Evolutionary conservation across 2,329 filamentous ascomycete species (phyloP), one percentile per base, ranked within the genome.

Genomic region (Talaromyces pinophilus): DNA sequence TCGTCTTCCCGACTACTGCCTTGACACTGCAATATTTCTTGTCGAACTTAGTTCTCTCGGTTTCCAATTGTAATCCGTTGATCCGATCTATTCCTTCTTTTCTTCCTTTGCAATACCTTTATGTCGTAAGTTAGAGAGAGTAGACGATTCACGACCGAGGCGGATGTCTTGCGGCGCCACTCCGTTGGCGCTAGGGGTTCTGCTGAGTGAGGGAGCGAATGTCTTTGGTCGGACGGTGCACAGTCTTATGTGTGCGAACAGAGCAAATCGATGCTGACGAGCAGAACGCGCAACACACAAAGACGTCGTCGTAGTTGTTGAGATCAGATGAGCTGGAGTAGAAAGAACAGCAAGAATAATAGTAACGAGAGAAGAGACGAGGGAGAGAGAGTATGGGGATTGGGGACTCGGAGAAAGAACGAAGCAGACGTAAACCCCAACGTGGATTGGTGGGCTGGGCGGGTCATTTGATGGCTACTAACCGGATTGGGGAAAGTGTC

Each of bases 361-460:
- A 35, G 17, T 33, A 57, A 57, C 25, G 35, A 57, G 35, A 38
- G 25, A 28, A 59, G 42, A 59, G 30, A 30, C n/a, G 35, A 22
- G 11, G 15, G 48, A 25, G 48, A 52, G 48, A 50, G 46, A 25
- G 46, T 25, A 19, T 2, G 22, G 25, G 22, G 3, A 25, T 25
- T 46, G 62, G 62, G 11, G 33, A 38, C 33, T 44, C 35, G 57
- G 57, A 44, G 38, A 15, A 30, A 30, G 35, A n/a, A 46, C 59
- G 52, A 46, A 44, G 57, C 38, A 48, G 59, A 46, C 64, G 64
- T 59, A 59, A 46, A 52, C 60, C 64, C 46, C 50, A 42, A 66
- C 64, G 59, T 59, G 64, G 64, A 63, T 66, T 59, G 64, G 64
- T 33, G 65, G 46, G 50, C 52, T 55, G 22, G 50, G 28, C 11